Conservation (phyloP, 345 rosid species). For the Trapa bicornis region DNA sequence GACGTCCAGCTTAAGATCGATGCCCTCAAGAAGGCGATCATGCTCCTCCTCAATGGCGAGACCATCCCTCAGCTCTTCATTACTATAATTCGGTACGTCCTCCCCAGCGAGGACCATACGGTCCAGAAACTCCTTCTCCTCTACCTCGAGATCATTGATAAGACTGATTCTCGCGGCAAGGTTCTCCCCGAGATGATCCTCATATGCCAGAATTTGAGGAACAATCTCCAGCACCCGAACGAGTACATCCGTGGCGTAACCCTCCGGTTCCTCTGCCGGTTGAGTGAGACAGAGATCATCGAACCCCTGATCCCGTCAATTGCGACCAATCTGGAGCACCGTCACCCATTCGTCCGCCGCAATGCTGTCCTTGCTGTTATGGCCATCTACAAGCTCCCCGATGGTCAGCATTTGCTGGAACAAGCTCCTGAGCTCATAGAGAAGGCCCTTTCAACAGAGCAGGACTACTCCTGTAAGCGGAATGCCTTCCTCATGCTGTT, state of each 20-base stretch:
- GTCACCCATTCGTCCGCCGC: conserved; percentile 20
- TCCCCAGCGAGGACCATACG: conserved; percentile 88
- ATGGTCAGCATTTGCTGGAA: conserved; percentile 15
- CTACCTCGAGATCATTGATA: conserved; percentile 81
- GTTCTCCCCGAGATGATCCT: conserved; percentile 90
- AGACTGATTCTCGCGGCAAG: conserved; percentile 66
- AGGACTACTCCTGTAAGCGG: conserved; percentile 16
- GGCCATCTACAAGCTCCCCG: conserved; percentile 14
- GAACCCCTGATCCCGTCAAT: conserved; percentile 20
- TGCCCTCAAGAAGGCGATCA: conserved; percentile 81
- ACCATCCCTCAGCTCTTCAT: conserved; percentile 90
- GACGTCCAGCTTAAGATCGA: conserved; percentile 54
- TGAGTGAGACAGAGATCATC: conserved; percentile 16
- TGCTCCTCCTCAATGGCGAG: conserved; percentile 86
- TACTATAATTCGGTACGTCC: conserved; percentile 81
- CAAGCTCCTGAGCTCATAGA: conserved; percentile 18
- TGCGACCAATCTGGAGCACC: conserved; percentile 15
- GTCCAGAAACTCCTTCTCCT: conserved; percentile 75
- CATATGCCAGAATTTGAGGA: conserved; percentile 80
- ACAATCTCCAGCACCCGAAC: conserved; percentile 93
- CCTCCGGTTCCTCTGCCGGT: conserved; percentile 16
- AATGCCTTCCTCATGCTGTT: conserved; percentile 21
- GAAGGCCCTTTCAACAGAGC: conserved; percentile 16
- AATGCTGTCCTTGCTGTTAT: conserved; percentile 19
- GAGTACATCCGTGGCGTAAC: conserved; percentile 79